These are phyloP conservation scores for Salix viminalis DNA, from an alignment of 345 rosid species.

Conservation along the genomic window DNA sequence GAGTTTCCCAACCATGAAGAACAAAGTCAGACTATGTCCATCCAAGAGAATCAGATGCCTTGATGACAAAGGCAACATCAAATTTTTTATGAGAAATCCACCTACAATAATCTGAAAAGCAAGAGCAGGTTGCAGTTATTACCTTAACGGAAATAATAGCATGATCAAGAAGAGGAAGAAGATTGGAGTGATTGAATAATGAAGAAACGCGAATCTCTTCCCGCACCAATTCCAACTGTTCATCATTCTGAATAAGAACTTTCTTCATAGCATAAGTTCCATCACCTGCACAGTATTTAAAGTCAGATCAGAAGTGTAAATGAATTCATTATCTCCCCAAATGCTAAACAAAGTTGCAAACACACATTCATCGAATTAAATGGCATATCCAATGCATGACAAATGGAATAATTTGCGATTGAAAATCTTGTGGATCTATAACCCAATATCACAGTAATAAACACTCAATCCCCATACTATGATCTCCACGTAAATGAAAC, in stretches of 20 bases:
- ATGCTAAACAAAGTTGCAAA: neutral
- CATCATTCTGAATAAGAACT: constrained; percentile 82
- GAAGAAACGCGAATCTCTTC: constrained; percentile 95
- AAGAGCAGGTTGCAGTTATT: neutral
- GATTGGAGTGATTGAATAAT: constrained; percentile 72
- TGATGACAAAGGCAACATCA: neutral
- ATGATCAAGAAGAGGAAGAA: constrained; percentile 96
- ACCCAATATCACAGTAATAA: neutral
- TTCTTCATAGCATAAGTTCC: constrained; percentile 97
- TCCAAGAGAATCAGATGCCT: neutral
- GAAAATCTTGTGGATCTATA: neutral
- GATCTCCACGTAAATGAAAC: neutral
- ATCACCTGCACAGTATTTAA: constrained; percentile 47
- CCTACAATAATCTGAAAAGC: neutral
- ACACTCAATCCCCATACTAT: neutral
- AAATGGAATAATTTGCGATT: neutral
- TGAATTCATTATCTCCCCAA: neutral
- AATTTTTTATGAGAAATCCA: neutral
- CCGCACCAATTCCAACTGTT: constrained; percentile 80
- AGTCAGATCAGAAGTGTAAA: neutral
- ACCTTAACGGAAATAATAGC: constrained; percentile 91
- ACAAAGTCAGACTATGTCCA: neutral
- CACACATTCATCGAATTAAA: neutral
- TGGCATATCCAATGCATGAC: neutral
- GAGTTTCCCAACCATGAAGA: neutral